These are phyloP conservation scores for Sporothrix luriei DNA, from an alignment of 2,329 filamentous ascomycete species.

Conservation along the genomic window DNA sequence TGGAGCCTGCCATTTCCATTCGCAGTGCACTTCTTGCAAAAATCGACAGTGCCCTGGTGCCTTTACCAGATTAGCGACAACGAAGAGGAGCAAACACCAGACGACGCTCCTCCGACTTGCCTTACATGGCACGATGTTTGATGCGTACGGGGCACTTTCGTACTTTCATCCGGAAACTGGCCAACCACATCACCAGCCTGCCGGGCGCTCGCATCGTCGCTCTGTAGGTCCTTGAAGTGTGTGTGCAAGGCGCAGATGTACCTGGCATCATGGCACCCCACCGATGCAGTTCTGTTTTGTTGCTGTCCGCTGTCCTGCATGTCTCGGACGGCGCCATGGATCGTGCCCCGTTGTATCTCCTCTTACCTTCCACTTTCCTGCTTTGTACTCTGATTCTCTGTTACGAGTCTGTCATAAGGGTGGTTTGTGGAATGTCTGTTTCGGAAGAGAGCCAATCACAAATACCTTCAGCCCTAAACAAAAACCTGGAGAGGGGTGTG, in stretches of 20 bases:
- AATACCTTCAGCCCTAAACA: conserved; percentile 26
- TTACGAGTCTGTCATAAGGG: not conserved
- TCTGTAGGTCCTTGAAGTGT: not conserved
- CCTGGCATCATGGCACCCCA: conserved; percentile 20
- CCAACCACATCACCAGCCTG: not conserved
- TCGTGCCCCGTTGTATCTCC: not conserved
- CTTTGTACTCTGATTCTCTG: not conserved
- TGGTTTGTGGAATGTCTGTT: not conserved
- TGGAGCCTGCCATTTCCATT: not conserved
- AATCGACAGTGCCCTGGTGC: not conserved
- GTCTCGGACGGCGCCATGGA: conserved; percentile 27
- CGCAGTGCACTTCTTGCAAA: not conserved
- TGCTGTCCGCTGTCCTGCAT: conserved; percentile 31
- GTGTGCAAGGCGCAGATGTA: conserved; percentile 18
- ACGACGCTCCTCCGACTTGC: conserved; percentile 1
- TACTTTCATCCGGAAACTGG: not conserved
- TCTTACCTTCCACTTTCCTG: not conserved
- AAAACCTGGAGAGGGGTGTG: conserved; percentile 15
- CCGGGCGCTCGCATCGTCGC: not conserved
- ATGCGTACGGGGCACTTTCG: conserved; percentile 16
- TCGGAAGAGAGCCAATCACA: conserved; percentile 28
- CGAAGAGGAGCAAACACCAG: not conserved
- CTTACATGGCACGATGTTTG: conserved; percentile 11
- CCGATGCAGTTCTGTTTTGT: conserved; percentile 16
- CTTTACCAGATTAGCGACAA: not conserved